A percentile compares a stretch with the other conserved stretches of the same genome.
Conservation (phyloP, 805 yeast genomes). For the Citeromyces nyonsensis region DNA sequence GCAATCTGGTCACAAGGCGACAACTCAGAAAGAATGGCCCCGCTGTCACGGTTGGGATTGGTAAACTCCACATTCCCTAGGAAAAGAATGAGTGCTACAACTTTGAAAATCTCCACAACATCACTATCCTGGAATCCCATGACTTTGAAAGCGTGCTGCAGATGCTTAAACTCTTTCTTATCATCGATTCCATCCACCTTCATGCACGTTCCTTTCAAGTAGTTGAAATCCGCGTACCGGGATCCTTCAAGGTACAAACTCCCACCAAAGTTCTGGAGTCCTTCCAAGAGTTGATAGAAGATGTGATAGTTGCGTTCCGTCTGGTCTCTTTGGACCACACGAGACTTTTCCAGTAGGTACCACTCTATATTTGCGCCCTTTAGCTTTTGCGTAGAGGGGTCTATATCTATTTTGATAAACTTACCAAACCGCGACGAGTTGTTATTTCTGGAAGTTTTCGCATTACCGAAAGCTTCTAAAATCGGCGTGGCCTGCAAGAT, state of each 20-base stretch:
- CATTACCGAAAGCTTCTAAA: conserved; percentile 90
- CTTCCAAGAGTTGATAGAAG: conserved; percentile 74
- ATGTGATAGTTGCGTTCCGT: conserved; percentile 87
- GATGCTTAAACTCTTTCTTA: conserved; percentile 41
- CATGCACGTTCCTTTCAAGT: conserved; percentile 35
- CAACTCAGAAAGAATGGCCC: conserved; percentile 49
- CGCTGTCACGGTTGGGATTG: conserved; percentile 47
- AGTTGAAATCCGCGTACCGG: conserved; percentile 29
- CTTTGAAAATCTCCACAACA: conserved; percentile 39
- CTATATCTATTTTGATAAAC: conserved; percentile 77
- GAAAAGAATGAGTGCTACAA: conserved; percentile 65
- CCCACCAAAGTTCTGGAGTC: conserved; percentile 37
- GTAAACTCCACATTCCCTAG: conserved; percentile 74
- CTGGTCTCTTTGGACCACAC: conserved; percentile 65
- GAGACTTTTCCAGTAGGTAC: conserved; percentile 85
- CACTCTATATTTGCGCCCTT: conserved; percentile 89
- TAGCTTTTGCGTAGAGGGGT: conserved; percentile 38
- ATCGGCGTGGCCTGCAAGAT: conserved; percentile 92
- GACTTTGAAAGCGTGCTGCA: conserved; percentile 51
- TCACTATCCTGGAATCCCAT: conserved; percentile 55
- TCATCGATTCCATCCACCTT: conserved; percentile 66
- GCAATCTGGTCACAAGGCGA: conserved; percentile 35
- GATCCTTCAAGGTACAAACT: conserved; percentile 24
- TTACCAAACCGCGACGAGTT: conserved; percentile 96
- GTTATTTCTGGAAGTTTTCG: conserved; percentile 86